phyloP scores from a whole-genome alignment of 441 rosid genomes.

The Gossypium trilobum region DNA sequence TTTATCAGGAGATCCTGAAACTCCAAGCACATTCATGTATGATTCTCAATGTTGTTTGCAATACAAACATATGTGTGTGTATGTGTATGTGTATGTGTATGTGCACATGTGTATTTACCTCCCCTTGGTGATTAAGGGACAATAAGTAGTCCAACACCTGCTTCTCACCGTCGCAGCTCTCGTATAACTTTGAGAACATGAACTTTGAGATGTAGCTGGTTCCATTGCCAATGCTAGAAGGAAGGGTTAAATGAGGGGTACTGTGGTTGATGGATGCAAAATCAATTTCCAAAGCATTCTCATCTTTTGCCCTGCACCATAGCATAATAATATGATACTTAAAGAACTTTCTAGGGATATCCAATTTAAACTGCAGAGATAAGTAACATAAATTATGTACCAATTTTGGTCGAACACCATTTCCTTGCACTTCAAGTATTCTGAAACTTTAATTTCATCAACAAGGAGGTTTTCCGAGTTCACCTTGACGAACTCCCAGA shows the following conservation, averaged over 20 bases:
- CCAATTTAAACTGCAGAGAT: not conserved
- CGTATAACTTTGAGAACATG: constrained; percentile 43
- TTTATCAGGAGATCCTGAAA: constrained; percentile 66
- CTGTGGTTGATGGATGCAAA: constrained; percentile 65
- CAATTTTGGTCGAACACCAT: constrained; percentile 58
- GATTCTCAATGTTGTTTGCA: not conserved
- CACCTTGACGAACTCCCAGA: constrained; percentile 79
- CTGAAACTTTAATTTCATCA: constrained; percentile 42
- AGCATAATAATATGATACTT: not conserved
- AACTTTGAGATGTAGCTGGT: constrained; percentile 51
- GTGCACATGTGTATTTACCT: constrained; percentile 33
- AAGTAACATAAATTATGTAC: constrained; percentile 23
- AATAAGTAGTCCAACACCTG: constrained; percentile 53
- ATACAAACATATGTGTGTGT: not conserved
- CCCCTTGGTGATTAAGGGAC: constrained; percentile 60
- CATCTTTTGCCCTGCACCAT: constrained; percentile 66
- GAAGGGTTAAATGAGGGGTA: constrained; percentile 48
- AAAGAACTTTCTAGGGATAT: not conserved
- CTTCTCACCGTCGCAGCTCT: constrained; percentile 23
- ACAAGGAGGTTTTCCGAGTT: constrained; percentile 48
- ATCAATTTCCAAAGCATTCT: constrained; percentile 65
- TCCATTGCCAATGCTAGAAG: constrained; percentile 81
- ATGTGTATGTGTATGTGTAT: not conserved
- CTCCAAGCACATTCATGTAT: not conserved
- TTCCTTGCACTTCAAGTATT: constrained; percentile 72